These are phyloP conservation scores for Marchantia paleacea DNA, from an alignment of 225 moss, liverwort and hornwort species.

Conservation along the genomic window DNA sequence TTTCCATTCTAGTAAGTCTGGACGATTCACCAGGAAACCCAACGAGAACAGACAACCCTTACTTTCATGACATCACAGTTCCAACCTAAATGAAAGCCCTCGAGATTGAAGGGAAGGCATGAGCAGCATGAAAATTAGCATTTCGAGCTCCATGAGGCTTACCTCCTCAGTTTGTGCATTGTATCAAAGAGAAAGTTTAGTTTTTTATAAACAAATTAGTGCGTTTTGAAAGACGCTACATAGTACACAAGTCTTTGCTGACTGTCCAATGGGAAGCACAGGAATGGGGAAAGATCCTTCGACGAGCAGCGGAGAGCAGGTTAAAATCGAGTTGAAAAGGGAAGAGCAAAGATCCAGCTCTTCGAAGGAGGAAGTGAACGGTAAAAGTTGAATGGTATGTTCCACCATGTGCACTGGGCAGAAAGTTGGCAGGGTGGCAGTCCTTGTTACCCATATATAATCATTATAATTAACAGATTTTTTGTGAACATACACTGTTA, in stretches of 20 bases:
- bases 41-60: constrained; percentile 24
- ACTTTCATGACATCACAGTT: constrained; percentile 28
- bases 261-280: constrained; percentile 40
- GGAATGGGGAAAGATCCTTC: constrained; percentile 26
- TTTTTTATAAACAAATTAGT: constrained; percentile 6
- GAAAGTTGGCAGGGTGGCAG: background rate
- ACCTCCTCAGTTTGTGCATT: constrained; percentile 26
- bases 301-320: constrained; percentile 19
- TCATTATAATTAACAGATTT: background rate
- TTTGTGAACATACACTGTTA: constrained; percentile 12
- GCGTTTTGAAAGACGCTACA: constrained; percentile 21
- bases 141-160: background rate
- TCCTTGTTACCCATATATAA: background rate
- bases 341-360: background rate
- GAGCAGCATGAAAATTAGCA: background rate
- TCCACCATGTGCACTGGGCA: constrained; percentile 7
- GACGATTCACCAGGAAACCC: background rate
- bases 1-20: constrained; percentile 43
- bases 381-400: constrained; percentile 9
- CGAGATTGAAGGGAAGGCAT: background rate
- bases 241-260: constrained; percentile 28
- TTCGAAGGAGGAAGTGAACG: constrained; percentile 1
- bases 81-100: background rate
- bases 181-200: constrained; percentile 11
- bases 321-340: background rate